A percentile compares a stretch with the other conserved stretches of the same genome.
These are phyloP conservation scores for Ustilago loliicola DNA, from an alignment of 1,284 basidiomycete species.

Conservation along the genomic window DNA sequence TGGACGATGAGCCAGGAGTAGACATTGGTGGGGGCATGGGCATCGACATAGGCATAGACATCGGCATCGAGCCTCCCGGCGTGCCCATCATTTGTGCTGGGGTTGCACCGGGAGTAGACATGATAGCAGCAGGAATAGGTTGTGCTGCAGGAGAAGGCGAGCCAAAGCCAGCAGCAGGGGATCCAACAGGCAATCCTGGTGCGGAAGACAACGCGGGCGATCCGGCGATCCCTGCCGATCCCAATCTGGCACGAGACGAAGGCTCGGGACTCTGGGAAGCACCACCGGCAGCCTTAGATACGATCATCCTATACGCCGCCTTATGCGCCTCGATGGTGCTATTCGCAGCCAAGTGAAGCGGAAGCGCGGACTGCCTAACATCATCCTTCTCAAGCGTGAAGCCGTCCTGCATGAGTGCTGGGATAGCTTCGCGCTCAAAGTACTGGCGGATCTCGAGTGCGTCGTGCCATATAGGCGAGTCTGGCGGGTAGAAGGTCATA, in stretches of 20 bases:
- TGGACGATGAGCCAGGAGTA: constrained; percentile 18
- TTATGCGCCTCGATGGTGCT: constrained; percentile 59
- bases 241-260: constrained; percentile 25
- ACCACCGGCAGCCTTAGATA: constrained; percentile 27
- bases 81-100: constrained; percentile 1
- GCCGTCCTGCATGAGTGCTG: constrained; percentile 61
- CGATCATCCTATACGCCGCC: constrained; percentile 49
- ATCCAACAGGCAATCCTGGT: constrained; percentile 15
- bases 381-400: constrained; percentile 69
- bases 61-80: constrained; percentile 19
- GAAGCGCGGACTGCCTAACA: constrained; percentile 63
- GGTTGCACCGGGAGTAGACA: constrained; percentile 3
- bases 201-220: constrained; percentile 31
- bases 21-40: constrained; percentile 38
- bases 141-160: constrained; percentile 28
- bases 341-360: constrained; percentile 57
- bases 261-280: constrained; percentile 47
- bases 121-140: constrained; percentile 14
- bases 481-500: constrained; percentile 63
- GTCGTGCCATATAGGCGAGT: constrained; percentile 60
- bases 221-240: constrained; percentile 29
- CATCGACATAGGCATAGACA: constrained; percentile 31
- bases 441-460: constrained; percentile 59
- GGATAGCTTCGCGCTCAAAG: constrained; percentile 62
- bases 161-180: constrained; percentile 22